Evolutionary conservation across 73 alveolate species (phyloP).

Genomic region (Symbiodinium natans): DNA sequence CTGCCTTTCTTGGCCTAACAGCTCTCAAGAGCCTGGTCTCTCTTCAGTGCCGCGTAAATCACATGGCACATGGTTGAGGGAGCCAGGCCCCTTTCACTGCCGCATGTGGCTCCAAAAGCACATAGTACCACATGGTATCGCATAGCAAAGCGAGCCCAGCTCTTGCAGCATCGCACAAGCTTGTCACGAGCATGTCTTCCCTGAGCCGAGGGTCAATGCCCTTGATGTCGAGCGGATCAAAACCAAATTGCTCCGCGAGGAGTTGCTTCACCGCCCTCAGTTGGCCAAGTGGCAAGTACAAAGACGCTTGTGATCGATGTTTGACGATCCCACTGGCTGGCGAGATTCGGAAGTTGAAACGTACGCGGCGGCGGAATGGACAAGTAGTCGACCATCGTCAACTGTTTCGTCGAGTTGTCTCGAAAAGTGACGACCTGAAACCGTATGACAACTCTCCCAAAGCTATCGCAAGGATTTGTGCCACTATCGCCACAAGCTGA

Average conservation of each 20-base stretch:
- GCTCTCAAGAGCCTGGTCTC: no score
- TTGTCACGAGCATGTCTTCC: neutral
- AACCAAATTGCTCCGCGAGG: conserved; percentile 73
- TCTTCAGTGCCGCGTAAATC: no score
- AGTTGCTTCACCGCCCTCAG: conserved; percentile 65
- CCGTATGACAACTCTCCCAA: neutral
- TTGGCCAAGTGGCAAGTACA: neutral
- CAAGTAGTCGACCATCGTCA: conserved; percentile 73
- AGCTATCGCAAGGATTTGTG: neutral
- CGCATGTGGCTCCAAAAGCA: no score
- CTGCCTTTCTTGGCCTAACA: no score
- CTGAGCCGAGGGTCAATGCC: conserved; percentile 31
- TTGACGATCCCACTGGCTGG: neutral
- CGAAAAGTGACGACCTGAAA: conserved; percentile 47
- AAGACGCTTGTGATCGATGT: neutral
- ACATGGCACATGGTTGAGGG: no score
- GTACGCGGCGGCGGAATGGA: conserved; percentile 84
- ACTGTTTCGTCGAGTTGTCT: conserved; percentile 24
- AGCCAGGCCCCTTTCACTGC: no score
- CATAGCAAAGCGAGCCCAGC: no score
- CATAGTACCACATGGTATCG: no score
- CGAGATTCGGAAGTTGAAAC: conserved; percentile 30
- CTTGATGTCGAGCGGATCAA: conserved; percentile 51
- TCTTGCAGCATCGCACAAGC: neutral
- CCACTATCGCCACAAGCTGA: neutral